These are phyloP conservation scores for Entomophthora muscae DNA, from an alignment of 371 early-diverging fungal genomes.

Conservation along the genomic window DNA sequence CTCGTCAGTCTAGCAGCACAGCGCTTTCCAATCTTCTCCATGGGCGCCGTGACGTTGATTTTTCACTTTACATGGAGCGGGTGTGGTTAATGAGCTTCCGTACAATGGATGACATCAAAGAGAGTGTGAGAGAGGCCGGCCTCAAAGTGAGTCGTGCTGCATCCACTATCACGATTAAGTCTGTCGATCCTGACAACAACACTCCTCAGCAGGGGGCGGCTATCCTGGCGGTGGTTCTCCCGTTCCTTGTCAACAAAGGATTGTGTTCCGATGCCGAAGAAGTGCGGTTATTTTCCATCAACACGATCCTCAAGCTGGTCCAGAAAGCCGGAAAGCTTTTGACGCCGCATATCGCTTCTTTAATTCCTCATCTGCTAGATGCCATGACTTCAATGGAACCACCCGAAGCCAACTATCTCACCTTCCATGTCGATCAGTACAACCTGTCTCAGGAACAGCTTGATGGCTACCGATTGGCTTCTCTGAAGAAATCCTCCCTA, in stretches of 20 bases:
- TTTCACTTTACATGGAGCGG: conserved; percentile 52
- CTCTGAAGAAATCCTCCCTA: conserved; percentile 24
- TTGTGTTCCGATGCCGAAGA: conserved; percentile 73
- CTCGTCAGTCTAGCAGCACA: conserved; percentile 45
- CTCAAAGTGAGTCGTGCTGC: conserved; percentile 59
- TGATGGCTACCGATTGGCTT: conserved; percentile 11
- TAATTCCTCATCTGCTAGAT: conserved; percentile 60
- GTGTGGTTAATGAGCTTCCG: conserved; percentile 82
- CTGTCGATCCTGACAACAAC: conserved; percentile 55
- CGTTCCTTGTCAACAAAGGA: conserved; percentile 69
- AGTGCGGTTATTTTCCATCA: conserved; percentile 65
- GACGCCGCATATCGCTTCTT: conserved; percentile 46
- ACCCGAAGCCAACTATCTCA: conserved; percentile 54
- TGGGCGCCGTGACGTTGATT: conserved; percentile 40
- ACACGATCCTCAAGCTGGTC: conserved; percentile 63
- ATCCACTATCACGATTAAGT: conserved; percentile 60
- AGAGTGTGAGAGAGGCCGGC: conserved; percentile 71
- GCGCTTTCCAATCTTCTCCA: conserved; percentile 64
- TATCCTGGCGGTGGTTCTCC: conserved; percentile 60
- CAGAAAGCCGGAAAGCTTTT: conserved; percentile 53
- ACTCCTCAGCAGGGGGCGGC: conserved; percentile 36
- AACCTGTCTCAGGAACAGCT: conserved; percentile 61
- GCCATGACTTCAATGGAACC: conserved; percentile 61
- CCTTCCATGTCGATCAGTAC: conserved; percentile 77
- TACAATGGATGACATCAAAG: conserved; percentile 84